A percentile compares a stretch with the other conserved stretches of the same genome.
These are phyloP conservation scores for Linnemannia schmuckeri DNA, from an alignment of 192 early-diverging fungal species.

Conservation along the genomic window DNA sequence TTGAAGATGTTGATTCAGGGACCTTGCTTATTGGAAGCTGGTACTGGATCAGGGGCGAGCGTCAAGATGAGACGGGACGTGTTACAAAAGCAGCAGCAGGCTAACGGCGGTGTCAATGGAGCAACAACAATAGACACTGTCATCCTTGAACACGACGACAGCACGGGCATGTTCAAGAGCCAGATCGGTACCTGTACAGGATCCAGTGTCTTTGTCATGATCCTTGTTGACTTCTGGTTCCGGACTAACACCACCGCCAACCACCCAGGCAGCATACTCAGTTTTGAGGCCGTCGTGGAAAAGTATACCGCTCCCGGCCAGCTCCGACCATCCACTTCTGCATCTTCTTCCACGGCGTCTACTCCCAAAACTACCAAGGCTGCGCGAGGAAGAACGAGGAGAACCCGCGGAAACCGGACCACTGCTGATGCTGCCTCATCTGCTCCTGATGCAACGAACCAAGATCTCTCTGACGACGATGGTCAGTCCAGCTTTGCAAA, in stretches of 20 bases:
- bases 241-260: constrained; percentile 22
- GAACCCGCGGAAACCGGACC: not conserved
- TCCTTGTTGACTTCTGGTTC: constrained; percentile 43
- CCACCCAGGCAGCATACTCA: not conserved
- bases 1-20: constrained; percentile 44
- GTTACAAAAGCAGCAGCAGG: not conserved
- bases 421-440: no score
- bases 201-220: constrained; percentile 49
- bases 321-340: constrained; percentile 9
- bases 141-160: constrained; percentile 3
- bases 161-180: constrained; percentile 26
- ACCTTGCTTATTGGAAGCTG: constrained; percentile 32
- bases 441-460: not conserved
- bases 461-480: not conserved
- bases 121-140: not conserved
- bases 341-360: not conserved
- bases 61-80: constrained; percentile 12
- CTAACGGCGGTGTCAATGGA: not conserved
- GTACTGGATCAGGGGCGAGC: constrained; percentile 39
- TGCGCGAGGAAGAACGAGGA: not conserved
- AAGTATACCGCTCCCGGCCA: constrained; percentile 23
- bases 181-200: constrained; percentile 27
- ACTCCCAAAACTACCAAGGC: not conserved
- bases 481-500: constrained; percentile 2
- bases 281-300: constrained; percentile 31